Percentiles rank a stretch among this genome's conserved stretches.
These are phyloP conservation scores for Ricinus communis DNA, from an alignment of 345 rosid species.

Conservation along the genomic window DNA sequence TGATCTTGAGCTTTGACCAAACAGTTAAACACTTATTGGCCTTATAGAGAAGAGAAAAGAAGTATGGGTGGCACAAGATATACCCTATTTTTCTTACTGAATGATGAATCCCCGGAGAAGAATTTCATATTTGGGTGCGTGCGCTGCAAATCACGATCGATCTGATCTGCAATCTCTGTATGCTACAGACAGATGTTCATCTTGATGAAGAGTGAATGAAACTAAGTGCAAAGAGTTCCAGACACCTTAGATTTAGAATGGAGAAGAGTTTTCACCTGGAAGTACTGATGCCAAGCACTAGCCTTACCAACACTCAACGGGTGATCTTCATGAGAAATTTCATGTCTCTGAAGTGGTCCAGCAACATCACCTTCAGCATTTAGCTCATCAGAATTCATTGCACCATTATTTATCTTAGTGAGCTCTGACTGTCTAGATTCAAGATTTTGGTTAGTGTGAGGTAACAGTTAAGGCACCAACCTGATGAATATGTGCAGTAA, in stretches of 20 bases:
- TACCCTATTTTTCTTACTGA: constrained; percentile 61
- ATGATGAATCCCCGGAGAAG: constrained; percentile 57
- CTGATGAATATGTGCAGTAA: constrained; percentile 5
- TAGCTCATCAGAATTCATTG: constrained; percentile 24
- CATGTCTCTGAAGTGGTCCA: constrained; percentile 56
- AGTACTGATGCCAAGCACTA: constrained; percentile 63
- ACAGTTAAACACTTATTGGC: not conserved
- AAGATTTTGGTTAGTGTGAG: constrained; percentile 34
- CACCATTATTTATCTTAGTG: constrained; percentile 32
- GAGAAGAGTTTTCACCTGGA: constrained; percentile 46
- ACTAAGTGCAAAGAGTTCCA: constrained; percentile 3
- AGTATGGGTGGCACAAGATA: not conserved
- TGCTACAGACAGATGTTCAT: constrained; percentile 40
- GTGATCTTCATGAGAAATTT: constrained; percentile 70
- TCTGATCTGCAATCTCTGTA: constrained; percentile 65
- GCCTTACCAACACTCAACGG: constrained; percentile 63
- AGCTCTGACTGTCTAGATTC: constrained; percentile 60
- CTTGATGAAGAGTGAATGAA: constrained; percentile 16
- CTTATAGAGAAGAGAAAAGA: not conserved
- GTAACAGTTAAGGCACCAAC: constrained; percentile 16
- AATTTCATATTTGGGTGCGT: constrained; percentile 74
- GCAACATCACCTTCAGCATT: constrained; percentile 35
- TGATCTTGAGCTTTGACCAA: not conserved
- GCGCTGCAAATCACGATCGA: constrained; percentile 67
- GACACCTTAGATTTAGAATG: not conserved